Percentiles rank a stretch among this genome's conserved stretches.
phyloP scores from a whole-genome alignment of 768 basidiomycete genomes.

The Trametes meyenii region DNA sequence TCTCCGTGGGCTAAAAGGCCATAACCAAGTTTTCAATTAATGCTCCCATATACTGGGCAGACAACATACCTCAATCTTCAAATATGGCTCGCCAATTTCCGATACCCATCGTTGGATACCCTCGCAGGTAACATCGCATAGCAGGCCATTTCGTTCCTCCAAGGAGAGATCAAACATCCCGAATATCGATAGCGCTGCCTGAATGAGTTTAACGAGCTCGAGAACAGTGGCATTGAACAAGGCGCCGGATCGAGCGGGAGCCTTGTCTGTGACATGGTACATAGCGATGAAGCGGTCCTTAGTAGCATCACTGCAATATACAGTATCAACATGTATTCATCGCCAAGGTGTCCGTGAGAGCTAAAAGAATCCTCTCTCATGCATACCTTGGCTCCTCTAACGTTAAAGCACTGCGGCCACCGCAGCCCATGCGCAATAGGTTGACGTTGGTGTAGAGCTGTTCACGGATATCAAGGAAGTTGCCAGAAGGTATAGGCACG shows the following conservation, averaged over 20 bases:
- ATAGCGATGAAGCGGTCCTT: conserved; percentile 78
- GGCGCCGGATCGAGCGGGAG: conserved; percentile 29
- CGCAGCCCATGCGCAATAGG: conserved; percentile 81
- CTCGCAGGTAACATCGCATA: conserved; percentile 78
- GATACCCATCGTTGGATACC: conserved; percentile 70
- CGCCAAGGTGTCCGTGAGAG: background rate
- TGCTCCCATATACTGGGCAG: background rate
- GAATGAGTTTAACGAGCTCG: conserved; percentile 75
- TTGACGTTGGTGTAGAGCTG: conserved; percentile 82
- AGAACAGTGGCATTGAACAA: conserved; percentile 69
- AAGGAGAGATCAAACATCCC: conserved; percentile 55
- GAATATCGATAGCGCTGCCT: conserved; percentile 70
- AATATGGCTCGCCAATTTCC: conserved; percentile 62
- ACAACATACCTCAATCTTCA: conserved; percentile 58
- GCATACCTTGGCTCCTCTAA: conserved; percentile 72
- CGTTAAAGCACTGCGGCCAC: conserved; percentile 75
- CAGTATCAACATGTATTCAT: background rate
- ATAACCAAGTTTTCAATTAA: background rate
- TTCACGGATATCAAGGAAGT: conserved; percentile 63
- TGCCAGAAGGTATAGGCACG: conserved; percentile 73
- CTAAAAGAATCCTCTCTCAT: too few species aligned
- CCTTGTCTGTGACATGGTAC: conserved; percentile 59
- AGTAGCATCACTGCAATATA: conserved; percentile 61
- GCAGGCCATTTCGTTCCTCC: conserved; percentile 58
- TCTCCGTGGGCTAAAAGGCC: conserved; percentile 59